These are phyloP conservation scores for Lasiosphaeriaceae sp. DNA, from an alignment of 495 filamentous ascomycete genomes.

Conservation along the genomic window DNA sequence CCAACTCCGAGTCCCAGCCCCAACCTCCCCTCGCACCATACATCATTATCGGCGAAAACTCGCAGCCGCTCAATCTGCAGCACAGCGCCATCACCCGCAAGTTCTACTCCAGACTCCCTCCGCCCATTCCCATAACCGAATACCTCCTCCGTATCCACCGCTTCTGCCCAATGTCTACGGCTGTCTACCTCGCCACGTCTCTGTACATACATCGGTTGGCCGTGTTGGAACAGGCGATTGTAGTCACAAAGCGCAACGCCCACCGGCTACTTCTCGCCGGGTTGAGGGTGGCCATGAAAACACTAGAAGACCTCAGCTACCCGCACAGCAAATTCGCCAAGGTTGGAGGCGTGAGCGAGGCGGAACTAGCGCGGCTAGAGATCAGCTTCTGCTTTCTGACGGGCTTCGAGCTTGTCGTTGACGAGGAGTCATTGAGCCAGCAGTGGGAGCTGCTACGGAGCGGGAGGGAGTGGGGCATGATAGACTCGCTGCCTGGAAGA, in stretches of 20 bases:
- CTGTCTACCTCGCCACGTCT: constrained; percentile 88
- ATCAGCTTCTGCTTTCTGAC: constrained; percentile 86
- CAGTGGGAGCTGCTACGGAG: constrained; percentile 49
- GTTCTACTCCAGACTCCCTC: constrained; percentile 85
- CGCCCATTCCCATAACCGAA: constrained; percentile 74
- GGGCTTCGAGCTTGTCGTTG: constrained; percentile 75
- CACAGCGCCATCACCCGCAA: constrained; percentile 78
- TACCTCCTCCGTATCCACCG: constrained; percentile 83
- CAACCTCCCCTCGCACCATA: constrained; percentile 37
- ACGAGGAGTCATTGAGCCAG: constrained; percentile 54
- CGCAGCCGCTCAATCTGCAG: constrained; percentile 62
- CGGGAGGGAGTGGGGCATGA: constrained; percentile 27
- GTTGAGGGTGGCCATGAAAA: constrained; percentile 85
- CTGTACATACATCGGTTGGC: constrained; percentile 83
- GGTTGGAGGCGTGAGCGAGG: constrained; percentile 82
- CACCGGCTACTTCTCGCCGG: constrained; percentile 85
- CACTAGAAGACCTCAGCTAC: constrained; percentile 84
- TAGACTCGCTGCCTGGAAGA: constrained; percentile 2
- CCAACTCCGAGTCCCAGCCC: constrained; percentile 10
- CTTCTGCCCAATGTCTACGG: constrained; percentile 94
- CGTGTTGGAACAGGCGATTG: constrained; percentile 66
- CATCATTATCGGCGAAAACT: constrained; percentile 56
- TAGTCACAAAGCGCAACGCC: constrained; percentile 74
- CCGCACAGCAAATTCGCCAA: constrained; percentile 77
- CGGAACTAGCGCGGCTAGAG: constrained; percentile 77